Base-by-base conservation (phyloP, 495 filamentous ascomycete genomes). In the Neurospora sp. region DNA sequence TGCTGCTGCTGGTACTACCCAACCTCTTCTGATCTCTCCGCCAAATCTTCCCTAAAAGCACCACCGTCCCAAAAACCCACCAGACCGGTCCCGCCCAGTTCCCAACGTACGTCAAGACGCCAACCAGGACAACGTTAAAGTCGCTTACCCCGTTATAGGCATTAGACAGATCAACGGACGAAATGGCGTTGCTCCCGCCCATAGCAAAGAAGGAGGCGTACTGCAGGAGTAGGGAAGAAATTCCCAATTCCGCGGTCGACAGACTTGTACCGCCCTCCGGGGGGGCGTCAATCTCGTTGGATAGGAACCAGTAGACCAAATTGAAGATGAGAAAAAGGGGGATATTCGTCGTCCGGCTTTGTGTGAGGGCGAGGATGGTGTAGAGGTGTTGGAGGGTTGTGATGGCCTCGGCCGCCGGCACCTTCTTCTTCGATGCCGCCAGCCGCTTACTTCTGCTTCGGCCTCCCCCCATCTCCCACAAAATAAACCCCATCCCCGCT, bases 1-100 rank as follows among this genome's bases (percentile, higher is more conserved):
- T 5, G 35, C 35, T 35, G 35, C 35, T 35, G 35, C 35, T 35
- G 35, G 35, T 35, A 35, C 35, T 37, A 37, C 35, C 35, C 5
- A 37, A 37, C 35, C 70, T 72, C n/a, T 48, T 48, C 5, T 6
- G 53, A 35, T 65, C 53, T 14, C 27, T 35, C 1, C 27, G 22
- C 53, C 53, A 35, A 1, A 65, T 65, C 53, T 27, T 65, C n/a
- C 83, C 74, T 27, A 91, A 85, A 14, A 93, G 81, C 44, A 91
- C 78, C 18, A 84, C 79, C 38, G 86, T 87, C 37, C 86, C 89
- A 46, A 85, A 88, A 8, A 85, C 85, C 93, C 94, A 99, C 89
- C 92, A 98, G 20, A 98, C 88, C 1, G 94, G 89, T 4, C 91
- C 96, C 3, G 92, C 89, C 95, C 95, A 99, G 79, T 99, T 99